Evolutionary conservation across 208 protist species (phyloP).

Genomic region (Crithidia expoeki): DNA sequence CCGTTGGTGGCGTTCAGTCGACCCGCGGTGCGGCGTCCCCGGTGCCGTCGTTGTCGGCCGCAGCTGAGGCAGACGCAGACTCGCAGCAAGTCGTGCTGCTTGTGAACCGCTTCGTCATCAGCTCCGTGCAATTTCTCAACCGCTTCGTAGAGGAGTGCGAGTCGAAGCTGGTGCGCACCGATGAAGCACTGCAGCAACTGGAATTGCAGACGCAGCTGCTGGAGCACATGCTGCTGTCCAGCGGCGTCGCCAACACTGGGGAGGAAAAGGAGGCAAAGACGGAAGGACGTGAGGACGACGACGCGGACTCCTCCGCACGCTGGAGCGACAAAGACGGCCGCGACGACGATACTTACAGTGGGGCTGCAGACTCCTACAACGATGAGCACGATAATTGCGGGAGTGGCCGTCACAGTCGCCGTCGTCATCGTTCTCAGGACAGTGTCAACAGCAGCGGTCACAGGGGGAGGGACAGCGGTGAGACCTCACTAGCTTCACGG

Average conservation of each 20-base stretch:
- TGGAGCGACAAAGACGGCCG: background rate
- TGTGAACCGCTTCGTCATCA: conserved; percentile 79
- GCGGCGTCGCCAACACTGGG: conserved; percentile 20
- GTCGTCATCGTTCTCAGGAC: conserved; percentile 2
- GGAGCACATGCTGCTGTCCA: conserved; percentile 63
- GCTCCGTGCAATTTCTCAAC: conserved; percentile 84
- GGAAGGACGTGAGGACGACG: conserved; percentile 18
- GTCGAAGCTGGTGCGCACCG: conserved; percentile 51
- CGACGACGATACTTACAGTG: no score
- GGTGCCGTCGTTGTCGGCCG: background rate
- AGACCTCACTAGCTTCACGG: background rate
- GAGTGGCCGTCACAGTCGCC: background rate
- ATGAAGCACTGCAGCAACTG: conserved; percentile 52
- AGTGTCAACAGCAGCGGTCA: background rate
- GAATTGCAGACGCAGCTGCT: conserved; percentile 73
- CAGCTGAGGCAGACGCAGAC: conserved; percentile 32
- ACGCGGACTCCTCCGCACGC: background rate
- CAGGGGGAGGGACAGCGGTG: background rate
- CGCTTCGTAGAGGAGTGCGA: conserved; percentile 81
- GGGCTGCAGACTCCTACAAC: conserved; percentile 16
- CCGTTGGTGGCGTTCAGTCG: background rate
- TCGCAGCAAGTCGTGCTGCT: conserved; percentile 59
- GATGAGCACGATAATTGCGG: background rate
- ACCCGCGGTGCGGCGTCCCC: conserved; percentile 3
- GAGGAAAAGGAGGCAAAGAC: conserved; percentile 20